Evolutionary conservation across 768 basidiomycete genomes (phyloP), one percentile per base, ranked within the genome.

Genomic region (Russula vinacea): DNA sequence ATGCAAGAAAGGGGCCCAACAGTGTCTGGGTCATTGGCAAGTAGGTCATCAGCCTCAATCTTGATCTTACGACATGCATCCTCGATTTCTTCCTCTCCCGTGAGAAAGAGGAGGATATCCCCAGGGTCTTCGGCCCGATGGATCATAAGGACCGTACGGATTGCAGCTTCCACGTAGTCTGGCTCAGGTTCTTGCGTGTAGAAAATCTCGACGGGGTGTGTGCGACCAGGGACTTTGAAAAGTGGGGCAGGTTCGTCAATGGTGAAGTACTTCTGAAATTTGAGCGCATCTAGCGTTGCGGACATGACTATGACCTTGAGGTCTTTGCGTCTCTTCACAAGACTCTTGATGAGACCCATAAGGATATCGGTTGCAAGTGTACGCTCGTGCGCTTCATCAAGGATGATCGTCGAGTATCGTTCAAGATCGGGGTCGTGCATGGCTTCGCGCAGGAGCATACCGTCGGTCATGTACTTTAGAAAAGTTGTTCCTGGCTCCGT

Each of bases 381-480:
- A 66, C 96, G 89, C 78, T 99, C 97, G 78, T 99, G 97, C 6
- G 94, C 97, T 78, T 99, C 97, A 74, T 99, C 97, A 62, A 98
- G 85, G 71, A 99, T 98, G 76, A 99, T 94, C 24, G 96, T 98
- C 22, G 93, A 96, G 75, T 99, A 99, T 4, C 94, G 86, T 32
- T 82, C 79, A 44, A 98, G 83, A 22, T 84, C 82, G 10, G 92
- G 90, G 75, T 98, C 96, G 76, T 95, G 92, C 95, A 98, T 99
- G 5, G 94, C 94, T 78, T 97, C 94, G 22, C 94, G 87, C n/a
- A 96, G 84, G 60, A 93, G 86, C 94, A 98, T 97, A 83, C 96
- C 97, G 70, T 99, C 97, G 17, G 97, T 99, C 95, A 98, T 97
- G 79, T 99, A 98, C 74, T 97, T 98, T 67, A 99, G 81, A 76